Percentiles rank a stretch among this genome's conserved stretches.
phyloP scores from a whole-genome alignment of 805 yeast species.

The Candida yuanshanica region DNA sequence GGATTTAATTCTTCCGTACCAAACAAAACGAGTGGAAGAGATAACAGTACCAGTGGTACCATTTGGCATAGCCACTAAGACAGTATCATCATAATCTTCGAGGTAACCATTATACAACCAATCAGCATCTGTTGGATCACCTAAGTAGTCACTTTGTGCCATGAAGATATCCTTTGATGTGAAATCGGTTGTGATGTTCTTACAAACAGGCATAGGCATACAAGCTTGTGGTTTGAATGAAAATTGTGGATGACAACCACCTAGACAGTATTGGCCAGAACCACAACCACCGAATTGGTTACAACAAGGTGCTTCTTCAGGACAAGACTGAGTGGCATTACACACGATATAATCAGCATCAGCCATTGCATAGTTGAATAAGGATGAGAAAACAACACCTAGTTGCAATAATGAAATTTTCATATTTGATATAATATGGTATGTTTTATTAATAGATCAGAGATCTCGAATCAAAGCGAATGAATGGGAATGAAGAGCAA shows the following conservation, averaged over 20 bases:
- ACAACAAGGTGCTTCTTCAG: conserved; percentile 81
- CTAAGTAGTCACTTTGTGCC: conserved; percentile 35
- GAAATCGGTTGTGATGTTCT: conserved; percentile 39
- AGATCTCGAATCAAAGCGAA: background rate
- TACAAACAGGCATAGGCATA: conserved; percentile 81
- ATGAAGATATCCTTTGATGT: conserved; percentile 26
- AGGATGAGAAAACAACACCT: background rate
- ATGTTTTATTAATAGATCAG: background rate
- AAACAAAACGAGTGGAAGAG: conserved; percentile 70
- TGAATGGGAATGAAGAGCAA: too few relatives aligned
- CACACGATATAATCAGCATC: conserved; percentile 32
- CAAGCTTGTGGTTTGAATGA: conserved; percentile 47
- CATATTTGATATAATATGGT: too few relatives aligned
- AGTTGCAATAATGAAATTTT: background rate
- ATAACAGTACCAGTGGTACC: conserved; percentile 71
- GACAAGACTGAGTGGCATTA: conserved; percentile 54
- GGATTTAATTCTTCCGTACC: conserved; percentile 82
- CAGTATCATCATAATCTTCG: conserved; percentile 47
- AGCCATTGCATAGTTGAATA: background rate
- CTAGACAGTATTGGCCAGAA: conserved; percentile 70
- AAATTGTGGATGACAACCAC: conserved; percentile 74
- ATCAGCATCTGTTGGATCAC: conserved; percentile 59
- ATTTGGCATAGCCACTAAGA: conserved; percentile 74
- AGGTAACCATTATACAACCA: conserved; percentile 65
- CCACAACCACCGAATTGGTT: conserved; percentile 78